Evolutionary conservation across 163 green algal species (phyloP).

Genomic region (Scenedesmus sp.): DNA sequence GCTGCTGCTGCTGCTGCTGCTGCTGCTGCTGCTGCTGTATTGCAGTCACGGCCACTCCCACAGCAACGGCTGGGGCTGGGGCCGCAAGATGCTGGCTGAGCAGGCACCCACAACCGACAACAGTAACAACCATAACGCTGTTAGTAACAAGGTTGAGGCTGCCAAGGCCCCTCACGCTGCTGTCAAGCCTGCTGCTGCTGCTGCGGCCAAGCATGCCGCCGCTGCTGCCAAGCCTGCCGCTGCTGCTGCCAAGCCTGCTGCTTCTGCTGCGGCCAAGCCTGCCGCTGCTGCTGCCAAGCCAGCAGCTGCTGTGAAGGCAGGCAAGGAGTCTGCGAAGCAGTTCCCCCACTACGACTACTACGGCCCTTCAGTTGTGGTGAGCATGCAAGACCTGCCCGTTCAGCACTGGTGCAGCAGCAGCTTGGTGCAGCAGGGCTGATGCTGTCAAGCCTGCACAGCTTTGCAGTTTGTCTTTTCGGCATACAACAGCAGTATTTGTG

Average conservation of each 20-base stretch:
- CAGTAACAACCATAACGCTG: neutral
- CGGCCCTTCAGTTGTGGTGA: neutral
- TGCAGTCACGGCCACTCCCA: neutral
- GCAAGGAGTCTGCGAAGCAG: neutral
- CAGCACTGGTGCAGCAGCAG: neutral
- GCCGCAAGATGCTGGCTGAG: neutral
- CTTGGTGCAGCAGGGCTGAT: neutral
- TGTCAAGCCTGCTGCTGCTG: neutral
- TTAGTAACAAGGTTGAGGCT: neutral
- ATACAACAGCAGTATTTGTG: too few relatives aligned
- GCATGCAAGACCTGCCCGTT: neutral
- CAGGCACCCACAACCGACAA: neutral
- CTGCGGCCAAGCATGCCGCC: too few relatives aligned
- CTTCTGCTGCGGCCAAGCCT: neutral
- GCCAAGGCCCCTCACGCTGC: neutral
- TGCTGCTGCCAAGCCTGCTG: neutral
- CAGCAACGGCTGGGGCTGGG: neutral
- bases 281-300: neutral
- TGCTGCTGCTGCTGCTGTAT: neutral
- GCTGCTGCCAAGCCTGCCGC: neutral
- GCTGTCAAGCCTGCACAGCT: too few relatives aligned
- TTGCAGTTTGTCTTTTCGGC: too few relatives aligned
- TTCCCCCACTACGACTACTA: neutral
- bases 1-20: neutral
- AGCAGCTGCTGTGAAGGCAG: neutral